Evolutionary conservation across 441 rosid genomes (phyloP), one percentile per base, ranked within the genome.

Genomic region (Croton setiger): DNA sequence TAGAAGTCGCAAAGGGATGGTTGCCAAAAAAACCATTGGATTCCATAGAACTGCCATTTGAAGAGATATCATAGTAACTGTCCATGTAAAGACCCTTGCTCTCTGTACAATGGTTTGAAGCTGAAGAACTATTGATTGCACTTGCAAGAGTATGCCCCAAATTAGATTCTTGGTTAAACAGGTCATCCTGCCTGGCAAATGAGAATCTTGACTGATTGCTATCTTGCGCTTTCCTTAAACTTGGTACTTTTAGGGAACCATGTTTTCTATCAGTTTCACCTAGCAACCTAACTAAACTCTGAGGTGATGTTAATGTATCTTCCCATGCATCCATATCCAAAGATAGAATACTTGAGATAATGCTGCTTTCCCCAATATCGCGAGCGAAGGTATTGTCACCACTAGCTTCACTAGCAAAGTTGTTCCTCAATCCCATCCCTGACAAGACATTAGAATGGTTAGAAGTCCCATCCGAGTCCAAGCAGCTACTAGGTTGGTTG

Each of bases 201-300:
- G 97, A 93, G 83, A 93, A 91, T 85, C 93, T 86, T 52, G 98
- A 91, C 78, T 93, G 97, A 69, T 70, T 74, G 69, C 75, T 84
- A 66, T 79, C 82, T 43, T 81, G 87, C 20, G 58, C 74, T 81
- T 87, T 89, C 74, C 89, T 77, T 69, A 82, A 73, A 82, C 78
- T 71, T 17, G 86, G 75, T 52, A 77, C 49, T 70, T 72, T 83
- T 51, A 83, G 71, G 56, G 83, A 80, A 74, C 78, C 80, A 63
- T 80, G 75, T 43, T 78, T 81, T 58, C 67, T 78, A 68, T 88
- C 88, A 52, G 76, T 81, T 70, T 84, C 87, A 67, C 86, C 82
- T 20, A 89, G 74, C 65, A 89, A 73, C 60, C 84, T 81, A 8
- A 83, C 83, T 70, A 91, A 79, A 77, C 78, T 75, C 67, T 86